phyloP scores from a whole-genome alignment of 768 basidiomycete genomes.

The Suillus ampliporus region DNA sequence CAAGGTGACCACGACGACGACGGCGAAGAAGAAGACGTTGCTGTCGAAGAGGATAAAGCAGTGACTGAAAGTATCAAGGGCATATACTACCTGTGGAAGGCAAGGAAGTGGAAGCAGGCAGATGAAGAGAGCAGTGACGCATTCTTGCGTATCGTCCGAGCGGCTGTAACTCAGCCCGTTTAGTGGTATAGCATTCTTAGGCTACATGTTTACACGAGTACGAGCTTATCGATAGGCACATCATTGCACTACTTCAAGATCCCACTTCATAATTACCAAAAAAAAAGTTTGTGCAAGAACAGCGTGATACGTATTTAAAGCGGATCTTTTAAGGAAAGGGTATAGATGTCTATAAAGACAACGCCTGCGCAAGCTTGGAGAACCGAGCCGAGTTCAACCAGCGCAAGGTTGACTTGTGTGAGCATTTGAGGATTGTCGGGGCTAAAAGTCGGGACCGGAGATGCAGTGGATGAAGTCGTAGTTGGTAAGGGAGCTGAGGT shows the following conservation, averaged over 20 bases:
- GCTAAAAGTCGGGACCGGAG: constrained; percentile 22
- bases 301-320: background rate
- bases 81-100: constrained; percentile 65
- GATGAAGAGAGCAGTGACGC: constrained; percentile 28
- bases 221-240: background rate
- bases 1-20: too few species aligned
- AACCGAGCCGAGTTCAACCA: constrained; percentile 30
- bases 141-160: constrained; percentile 43
- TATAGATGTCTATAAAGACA: constrained; percentile 8
- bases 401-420: constrained; percentile 28
- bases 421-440: constrained; percentile 28
- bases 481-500: background rate
- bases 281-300: background rate
- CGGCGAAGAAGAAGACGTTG: background rate
- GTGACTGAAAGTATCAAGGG: constrained; percentile 59
- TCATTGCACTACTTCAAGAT: constrained; percentile 4
- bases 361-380: constrained; percentile 19
- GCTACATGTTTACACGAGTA: background rate
- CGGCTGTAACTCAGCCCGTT: constrained; percentile 30
- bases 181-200: background rate
- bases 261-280: background rate
- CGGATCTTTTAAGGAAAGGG: background rate
- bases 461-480: constrained; percentile 14
- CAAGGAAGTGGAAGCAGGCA: constrained; percentile 33
- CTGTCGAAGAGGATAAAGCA: constrained; percentile 41